phyloP scores from a whole-genome alignment of 768 basidiomycete species.

The Mycena haematopus region DNA sequence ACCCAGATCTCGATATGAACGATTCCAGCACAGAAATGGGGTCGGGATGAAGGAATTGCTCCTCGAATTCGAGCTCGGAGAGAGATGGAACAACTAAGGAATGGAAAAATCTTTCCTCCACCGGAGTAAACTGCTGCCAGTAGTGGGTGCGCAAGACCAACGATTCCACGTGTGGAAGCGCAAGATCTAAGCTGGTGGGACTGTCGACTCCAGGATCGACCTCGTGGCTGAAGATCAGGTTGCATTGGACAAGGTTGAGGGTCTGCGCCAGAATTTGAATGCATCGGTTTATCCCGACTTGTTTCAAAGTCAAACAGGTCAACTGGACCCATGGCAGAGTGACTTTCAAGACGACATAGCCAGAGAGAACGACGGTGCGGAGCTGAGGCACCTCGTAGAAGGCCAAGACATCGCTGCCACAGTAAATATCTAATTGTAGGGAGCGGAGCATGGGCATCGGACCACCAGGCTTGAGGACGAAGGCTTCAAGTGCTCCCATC shows the following conservation, averaged over 20 bases:
- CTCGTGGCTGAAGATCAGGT: background rate
- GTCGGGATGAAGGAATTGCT: no score
- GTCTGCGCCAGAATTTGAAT: background rate
- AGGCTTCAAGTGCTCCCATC: background rate
- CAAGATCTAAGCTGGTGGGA: no score
- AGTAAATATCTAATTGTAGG: background rate
- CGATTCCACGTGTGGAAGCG: no score
- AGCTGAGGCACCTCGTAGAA: background rate
- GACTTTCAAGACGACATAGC: background rate
- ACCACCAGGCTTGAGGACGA: background rate
- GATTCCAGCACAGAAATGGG: no score
- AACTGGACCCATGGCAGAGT: background rate
- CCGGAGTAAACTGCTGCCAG: no score
- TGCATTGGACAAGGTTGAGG: background rate
- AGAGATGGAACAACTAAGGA: no score
- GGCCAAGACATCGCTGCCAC: background rate
- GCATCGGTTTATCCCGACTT: background rate
- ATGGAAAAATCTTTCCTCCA: no score
- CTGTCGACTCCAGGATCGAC: no score
- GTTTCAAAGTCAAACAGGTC: background rate
- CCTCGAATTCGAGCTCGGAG: no score
- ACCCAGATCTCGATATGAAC: no score
- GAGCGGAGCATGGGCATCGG: background rate
- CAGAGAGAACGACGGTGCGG: background rate
- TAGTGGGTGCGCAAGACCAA: no score